Percentiles rank a stretch among this genome's conserved stretches.
phyloP scores from a whole-genome alignment of 108 stramenopile species.

The Pseudonitzschia delicatissima region DNA sequence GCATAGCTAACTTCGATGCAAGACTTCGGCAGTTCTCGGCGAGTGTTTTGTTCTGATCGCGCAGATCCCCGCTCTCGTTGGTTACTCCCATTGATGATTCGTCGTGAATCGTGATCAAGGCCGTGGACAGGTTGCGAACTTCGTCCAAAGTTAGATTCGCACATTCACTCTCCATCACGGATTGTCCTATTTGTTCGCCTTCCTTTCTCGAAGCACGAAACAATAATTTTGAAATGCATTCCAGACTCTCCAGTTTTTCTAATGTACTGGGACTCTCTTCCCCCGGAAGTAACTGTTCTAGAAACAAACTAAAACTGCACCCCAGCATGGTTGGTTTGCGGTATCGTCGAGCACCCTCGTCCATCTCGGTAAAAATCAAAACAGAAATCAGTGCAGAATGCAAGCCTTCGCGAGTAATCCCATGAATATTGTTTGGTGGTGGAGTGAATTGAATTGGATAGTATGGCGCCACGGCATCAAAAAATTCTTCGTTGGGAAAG shows the following conservation, averaged over 20 bases:
- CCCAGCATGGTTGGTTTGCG: slow-evolving; percentile 52
- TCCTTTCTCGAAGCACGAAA: slow-evolving; percentile 40
- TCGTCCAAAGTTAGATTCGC: slow-evolving; percentile 13
- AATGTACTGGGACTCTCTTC: slow-evolving; percentile 33
- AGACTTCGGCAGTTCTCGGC: slow-evolving; percentile 61
- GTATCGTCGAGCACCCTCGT: slow-evolving; percentile 14
- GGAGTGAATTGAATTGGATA: slow-evolving; percentile 86
- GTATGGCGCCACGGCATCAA: slow-evolving; percentile 85
- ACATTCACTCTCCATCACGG: background rate
- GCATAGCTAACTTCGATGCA: slow-evolving; percentile 49
- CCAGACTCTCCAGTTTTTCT: slow-evolving; percentile 65
- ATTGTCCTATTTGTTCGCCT: background rate
- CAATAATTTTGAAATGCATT: slow-evolving; percentile 55
- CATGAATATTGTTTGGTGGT: slow-evolving; percentile 78
- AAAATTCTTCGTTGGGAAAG: slow-evolving; percentile 66
- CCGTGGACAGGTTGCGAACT: slow-evolving; percentile 12
- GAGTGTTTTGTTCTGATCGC: slow-evolving; percentile 37
- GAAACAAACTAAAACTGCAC: slow-evolving; percentile 56
- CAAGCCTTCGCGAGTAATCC: slow-evolving; percentile 69
- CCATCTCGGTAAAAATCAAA: slow-evolving; percentile 48
- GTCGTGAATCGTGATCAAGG: slow-evolving; percentile 35
- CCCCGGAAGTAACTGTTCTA: slow-evolving; percentile 67
- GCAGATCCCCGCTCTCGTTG: slow-evolving; percentile 9
- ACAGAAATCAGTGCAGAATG: slow-evolving; percentile 59
- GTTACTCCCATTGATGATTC: slow-evolving; percentile 38